Evolutionary conservation across 352 stramenopile genomes (phyloP), one percentile per base, ranked within the genome.

Genomic region (Discostella stelligera): DNA sequence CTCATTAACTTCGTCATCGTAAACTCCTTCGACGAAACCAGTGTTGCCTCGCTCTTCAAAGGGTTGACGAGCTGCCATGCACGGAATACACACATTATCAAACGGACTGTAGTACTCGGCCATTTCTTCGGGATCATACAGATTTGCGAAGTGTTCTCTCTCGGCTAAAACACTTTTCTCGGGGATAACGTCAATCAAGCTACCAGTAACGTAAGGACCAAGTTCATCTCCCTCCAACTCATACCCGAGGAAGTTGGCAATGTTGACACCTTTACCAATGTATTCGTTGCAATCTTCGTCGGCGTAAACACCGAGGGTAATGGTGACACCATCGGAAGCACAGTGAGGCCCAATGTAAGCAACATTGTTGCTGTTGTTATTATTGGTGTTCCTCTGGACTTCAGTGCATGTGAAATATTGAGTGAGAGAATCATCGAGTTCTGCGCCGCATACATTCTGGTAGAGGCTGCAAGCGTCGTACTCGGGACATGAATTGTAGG

Each of bases 241-340:
- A 39, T 41, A 25, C 1, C 81, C 86, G 18, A 82, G 55, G 44
- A 84, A 87, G 20, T 78, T 80, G 2, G 55, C 60, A 39, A 89
- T 74, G 58, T 84, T 71, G 11, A 53, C 72, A 13, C 71, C 32
- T 46, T 87, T 80, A 13, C 66, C 77, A 65, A 87, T 84, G 54
- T 88, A 89, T 37, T 89, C 67, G 46, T 79, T 80, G 50, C 86
- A 93, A 39, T 89, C 74, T 62, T 90, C 48, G 73, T 93, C 86
- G 30, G 65, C 79, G 61, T 88, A 91, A 0, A 93, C 30, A n/a
- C 82, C 88, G 56, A 91, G 79, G 18, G 74, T 82, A 49, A 93
- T 83, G 10, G 78, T 85, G 7, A 76, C 70, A 55, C 88, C 88
- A 72, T 91, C 84, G n/a, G 55, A 58, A 20, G 52, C 13, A 59